These are phyloP conservation scores for Fusarium odoratissimum DNA, from an alignment of 2,329 filamentous ascomycete species.

Conservation along the genomic window DNA sequence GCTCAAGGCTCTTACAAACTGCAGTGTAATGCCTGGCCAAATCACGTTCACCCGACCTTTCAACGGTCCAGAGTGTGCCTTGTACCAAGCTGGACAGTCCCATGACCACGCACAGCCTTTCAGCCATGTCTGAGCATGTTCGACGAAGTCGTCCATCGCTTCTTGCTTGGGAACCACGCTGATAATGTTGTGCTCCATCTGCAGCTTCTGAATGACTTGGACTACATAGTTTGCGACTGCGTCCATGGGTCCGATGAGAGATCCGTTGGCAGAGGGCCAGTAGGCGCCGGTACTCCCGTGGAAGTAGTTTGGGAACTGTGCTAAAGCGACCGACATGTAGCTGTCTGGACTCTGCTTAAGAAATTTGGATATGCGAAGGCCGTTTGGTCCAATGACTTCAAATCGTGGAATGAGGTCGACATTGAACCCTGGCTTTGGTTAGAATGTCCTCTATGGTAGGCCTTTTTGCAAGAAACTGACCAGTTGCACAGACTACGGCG, in stretches of 20 bases:
- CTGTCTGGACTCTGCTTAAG: background rate
- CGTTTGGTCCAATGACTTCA: background rate
- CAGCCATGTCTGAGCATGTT: background rate
- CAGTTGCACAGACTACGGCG: background rate
- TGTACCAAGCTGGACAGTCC: background rate
- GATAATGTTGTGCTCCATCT: background rate
- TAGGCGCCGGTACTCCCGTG: background rate
- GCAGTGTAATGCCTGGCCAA: background rate
- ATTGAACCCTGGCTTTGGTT: fast-evolving
- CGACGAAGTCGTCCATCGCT: background rate
- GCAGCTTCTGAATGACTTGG: background rate
- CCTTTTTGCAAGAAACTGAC: fast-evolving
- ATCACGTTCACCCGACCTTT: background rate
- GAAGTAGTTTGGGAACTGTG: background rate
- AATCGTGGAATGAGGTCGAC: background rate
- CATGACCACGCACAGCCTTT: background rate
- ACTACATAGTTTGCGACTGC: background rate
- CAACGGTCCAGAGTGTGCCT: background rate
- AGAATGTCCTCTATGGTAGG: fast-evolving
- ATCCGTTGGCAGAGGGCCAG: background rate
- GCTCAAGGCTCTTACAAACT: background rate
- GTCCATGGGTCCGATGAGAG: background rate
- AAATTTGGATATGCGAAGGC: background rate
- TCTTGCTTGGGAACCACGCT: background rate
- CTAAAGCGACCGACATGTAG: background rate